Base-by-base conservation (phyloP, 2,329 filamentous ascomycete genomes). In the Aspergillus oerlinghausenensis region DNA sequence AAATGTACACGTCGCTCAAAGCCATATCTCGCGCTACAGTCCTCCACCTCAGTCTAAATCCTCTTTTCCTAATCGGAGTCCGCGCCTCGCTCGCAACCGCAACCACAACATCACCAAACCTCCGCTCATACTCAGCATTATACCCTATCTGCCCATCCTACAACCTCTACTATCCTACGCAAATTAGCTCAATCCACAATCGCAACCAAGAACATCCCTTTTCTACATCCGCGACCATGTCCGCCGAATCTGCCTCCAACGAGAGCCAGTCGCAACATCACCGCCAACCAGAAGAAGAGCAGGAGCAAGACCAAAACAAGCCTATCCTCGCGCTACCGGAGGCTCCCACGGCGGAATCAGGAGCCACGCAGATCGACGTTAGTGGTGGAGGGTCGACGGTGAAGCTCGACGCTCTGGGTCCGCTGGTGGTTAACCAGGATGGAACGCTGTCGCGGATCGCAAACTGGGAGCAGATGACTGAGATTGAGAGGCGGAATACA, bases 301-400 rank as follows among this genome's bases (percentile, higher is more conserved):
- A 60, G 25, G 21, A 49, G 21, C 48, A 49, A 17, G 38, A 51
- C 1, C 56, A 49, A 32, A 50, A 59, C 7, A 55, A 64, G 43
- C 59, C 63, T 70, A 87, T 88, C 35, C 88, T 92, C 58, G 92
- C 90, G 23, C 63, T 87, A 0, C 89, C 89, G 25, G 88, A 88
- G 7, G 86, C 82, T 62, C 88, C 92, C 73, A 84, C 91, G 65
- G 88, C 88, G 65, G 87, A 90, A 72, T 92, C 91, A 75, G 82
- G 88, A 49, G 91, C 94, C 78, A 96, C 88, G 86, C 92, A 93
- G 80, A 89, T 94, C 68, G 93, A 97, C 69, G 74, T 83, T 28
- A 67, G 68, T 45, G 60, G 65, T 7, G 68, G 66, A 28, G 67
- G 68, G 9, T 66, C 73, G 14, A 69, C 70, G 1, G 79, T 88